A percentile compares a stretch with the other conserved stretches of the same genome.
Conservation (phyloP, 768 basidiomycete genomes). For the Mycena albidolilacea region DNA sequence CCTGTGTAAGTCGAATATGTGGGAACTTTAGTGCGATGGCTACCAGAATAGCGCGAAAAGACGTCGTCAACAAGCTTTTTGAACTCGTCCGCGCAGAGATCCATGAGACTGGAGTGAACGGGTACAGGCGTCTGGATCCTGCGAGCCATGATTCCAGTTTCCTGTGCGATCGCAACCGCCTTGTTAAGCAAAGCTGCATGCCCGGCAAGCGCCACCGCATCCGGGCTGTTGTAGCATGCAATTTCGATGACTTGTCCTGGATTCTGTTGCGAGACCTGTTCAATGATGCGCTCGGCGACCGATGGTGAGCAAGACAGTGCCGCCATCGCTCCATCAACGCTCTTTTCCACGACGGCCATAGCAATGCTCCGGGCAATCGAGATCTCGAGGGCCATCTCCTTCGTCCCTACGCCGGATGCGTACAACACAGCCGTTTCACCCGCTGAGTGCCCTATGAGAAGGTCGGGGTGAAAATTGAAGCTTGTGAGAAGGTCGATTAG, state of each 20-base stretch:
- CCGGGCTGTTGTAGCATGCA: constrained; percentile 57
- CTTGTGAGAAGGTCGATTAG: constrained; percentile 46
- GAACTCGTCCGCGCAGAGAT: constrained; percentile 51
- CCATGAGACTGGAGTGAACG: constrained; percentile 57
- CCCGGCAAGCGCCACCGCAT: constrained; percentile 57
- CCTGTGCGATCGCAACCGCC: constrained; percentile 47
- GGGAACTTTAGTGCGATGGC: constrained; percentile 44
- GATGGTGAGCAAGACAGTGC: constrained; percentile 54
- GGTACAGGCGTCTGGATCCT: constrained; percentile 54
- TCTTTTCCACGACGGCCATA: constrained; percentile 49
- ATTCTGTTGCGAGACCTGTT: constrained; percentile 7
- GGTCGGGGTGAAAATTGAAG: constrained; percentile 44
- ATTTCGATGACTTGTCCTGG: constrained; percentile 44
- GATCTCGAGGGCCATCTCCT: constrained; percentile 49
- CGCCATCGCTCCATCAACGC: constrained; percentile 53
- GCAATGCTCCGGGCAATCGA: constrained; percentile 50
- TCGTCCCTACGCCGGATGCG: constrained; percentile 49
- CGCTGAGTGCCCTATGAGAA: constrained; percentile 51
- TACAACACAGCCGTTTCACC: constrained; percentile 54
- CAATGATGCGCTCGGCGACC: constrained; percentile 44
- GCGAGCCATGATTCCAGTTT: constrained; percentile 50
- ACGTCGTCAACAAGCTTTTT: constrained; percentile 41
- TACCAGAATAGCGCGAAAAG: constrained; percentile 51
- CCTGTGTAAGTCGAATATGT: constrained; percentile 58
- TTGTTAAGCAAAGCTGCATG: constrained; percentile 43